Base-by-base conservation (phyloP, 768 basidiomycete genomes). In the Wakefieldia striispora region DNA sequence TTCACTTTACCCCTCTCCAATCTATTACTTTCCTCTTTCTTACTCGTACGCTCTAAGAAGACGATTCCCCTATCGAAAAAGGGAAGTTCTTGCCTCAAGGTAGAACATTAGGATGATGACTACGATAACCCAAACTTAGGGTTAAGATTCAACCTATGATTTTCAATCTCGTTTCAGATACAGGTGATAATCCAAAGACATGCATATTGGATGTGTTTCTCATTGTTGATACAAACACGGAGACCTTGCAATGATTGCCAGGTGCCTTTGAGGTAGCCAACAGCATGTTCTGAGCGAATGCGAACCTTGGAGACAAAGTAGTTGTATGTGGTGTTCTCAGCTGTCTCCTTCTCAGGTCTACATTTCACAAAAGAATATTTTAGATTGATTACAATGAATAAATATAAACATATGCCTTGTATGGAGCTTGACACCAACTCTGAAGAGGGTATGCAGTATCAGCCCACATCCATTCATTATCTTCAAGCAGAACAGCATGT, bases 221-320 rank as follows among this genome's bases (percentile, higher is more conserved):
- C 31, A 50, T 20, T 2, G 23, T 57, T 39, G 21, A 59, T 47
- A 6, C 24, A 41, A 39, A 52, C 35, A 8, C 19, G 44, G 11
- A 62, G 45, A 10, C 55, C 53, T 21, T 35, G 19, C 10, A 47
- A 45, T 7, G 45, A 54, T 37, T 45, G 40, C 49, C 43, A 54
- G 3, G 68, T 60, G 0, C 74, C 75, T 47, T 76, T 76, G 20
- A 75, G 58, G 34, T 49, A 72, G 0, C 73, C 72, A 24, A 75
- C 68, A 8, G 69, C 60, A 62, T 75, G 73, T 46, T 75, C 72
- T 6, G 71, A 74, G 0, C 53, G 50, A 13, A 76, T 55, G 4
- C 23, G 27, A 31, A 55, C 31, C 19, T 52, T 65, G 4, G 70
- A 73, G 27, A 75, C 58, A 55, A 67, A 57, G 26, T 69, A 65